phyloP scores from a whole-genome alignment of 768 basidiomycete species.

The Tephrocybe sp. region DNA sequence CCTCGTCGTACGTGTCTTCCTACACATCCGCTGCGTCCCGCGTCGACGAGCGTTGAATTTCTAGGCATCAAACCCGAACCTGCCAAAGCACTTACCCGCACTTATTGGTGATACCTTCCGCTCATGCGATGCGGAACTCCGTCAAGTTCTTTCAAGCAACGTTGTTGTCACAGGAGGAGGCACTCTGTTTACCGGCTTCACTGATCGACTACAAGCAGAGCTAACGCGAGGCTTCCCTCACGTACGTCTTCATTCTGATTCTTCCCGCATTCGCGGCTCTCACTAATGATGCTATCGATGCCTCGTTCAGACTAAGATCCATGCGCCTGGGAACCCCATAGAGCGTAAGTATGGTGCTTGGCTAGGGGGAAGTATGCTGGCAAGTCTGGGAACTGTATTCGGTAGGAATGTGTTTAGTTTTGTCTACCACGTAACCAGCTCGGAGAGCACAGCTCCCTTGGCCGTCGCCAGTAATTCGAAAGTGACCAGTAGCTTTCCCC shows the following conservation, averaged over 20 bases:
- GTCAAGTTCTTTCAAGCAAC: constrained; percentile 86
- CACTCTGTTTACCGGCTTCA: constrained; percentile 80
- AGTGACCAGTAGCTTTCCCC: background rate
- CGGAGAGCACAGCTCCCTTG: background rate
- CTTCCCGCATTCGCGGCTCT: background rate
- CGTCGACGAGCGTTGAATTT: background rate
- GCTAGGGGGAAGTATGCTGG: constrained; percentile 95
- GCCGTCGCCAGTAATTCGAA: background rate
- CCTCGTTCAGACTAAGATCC: constrained; percentile 70
- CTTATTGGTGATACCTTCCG: constrained; percentile 77
- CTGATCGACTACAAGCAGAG: constrained; percentile 79
- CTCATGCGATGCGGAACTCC: constrained; percentile 88
- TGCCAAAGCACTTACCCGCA: constrained; percentile 73
- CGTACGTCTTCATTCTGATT: constrained; percentile 43
- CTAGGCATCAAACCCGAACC: constrained; percentile 55
- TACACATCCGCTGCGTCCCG: background rate
- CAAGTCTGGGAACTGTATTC: constrained; percentile 90
- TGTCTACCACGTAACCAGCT: background rate
- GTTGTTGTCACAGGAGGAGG: constrained; percentile 96
- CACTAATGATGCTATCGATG: background rate
- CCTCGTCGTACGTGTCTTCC: constrained; percentile 41
- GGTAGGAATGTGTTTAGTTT: background rate
- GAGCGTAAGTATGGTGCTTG: constrained; percentile 92
- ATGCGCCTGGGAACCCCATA: constrained; percentile 85
- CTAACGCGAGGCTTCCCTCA: constrained; percentile 73